A percentile compares a stretch with the other conserved stretches of the same genome.
These are phyloP conservation scores for Sanghuangporus baumii DNA, from an alignment of 1,284 basidiomycete genomes.

Conservation along the genomic window DNA sequence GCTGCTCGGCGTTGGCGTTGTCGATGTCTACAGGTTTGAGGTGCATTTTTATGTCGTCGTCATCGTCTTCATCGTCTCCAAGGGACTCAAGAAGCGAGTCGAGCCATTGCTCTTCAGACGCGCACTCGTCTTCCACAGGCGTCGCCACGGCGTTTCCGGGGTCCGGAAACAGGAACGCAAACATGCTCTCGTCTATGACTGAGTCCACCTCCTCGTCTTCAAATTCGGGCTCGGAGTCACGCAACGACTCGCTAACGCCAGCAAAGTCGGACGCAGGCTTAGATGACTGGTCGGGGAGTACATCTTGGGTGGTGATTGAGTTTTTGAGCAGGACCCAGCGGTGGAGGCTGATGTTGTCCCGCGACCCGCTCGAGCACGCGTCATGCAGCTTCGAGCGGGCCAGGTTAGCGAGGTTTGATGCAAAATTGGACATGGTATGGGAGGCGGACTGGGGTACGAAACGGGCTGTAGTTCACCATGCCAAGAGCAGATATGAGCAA, in stretches of 20 bases:
- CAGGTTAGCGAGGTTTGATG: slow-evolving; percentile 47
- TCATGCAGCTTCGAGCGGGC: slow-evolving; percentile 70
- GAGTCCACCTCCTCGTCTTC: slow-evolving; percentile 34
- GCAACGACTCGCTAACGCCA: slow-evolving; percentile 18
- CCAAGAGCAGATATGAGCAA: background rate
- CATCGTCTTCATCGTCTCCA: slow-evolving; percentile 55
- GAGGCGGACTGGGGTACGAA: slow-evolving; percentile 12
- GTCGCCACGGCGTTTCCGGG: slow-evolving; percentile 48
- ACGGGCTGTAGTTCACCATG: background rate
- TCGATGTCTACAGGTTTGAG: slow-evolving; percentile 32
- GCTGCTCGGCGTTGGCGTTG: slow-evolving; percentile 39
- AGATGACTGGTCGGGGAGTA: slow-evolving; percentile 14
- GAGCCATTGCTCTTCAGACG: slow-evolving; percentile 71
- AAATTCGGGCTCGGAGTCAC: slow-evolving; percentile 25
- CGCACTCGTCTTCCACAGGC: slow-evolving; percentile 28
- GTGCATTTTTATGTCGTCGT: slow-evolving; percentile 29
- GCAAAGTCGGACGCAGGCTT: background rate
- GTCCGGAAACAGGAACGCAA: slow-evolving; percentile 74
- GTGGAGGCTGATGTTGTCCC: slow-evolving; percentile 68
- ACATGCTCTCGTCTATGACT: slow-evolving; percentile 39
- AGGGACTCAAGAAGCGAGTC: slow-evolving; percentile 70
- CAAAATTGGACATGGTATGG: slow-evolving; percentile 10
- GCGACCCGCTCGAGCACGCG: slow-evolving; percentile 44
- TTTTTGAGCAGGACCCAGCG: slow-evolving; percentile 85
- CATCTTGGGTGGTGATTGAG: slow-evolving; percentile 45